Evolutionary conservation across 1,284 basidiomycete genomes (phyloP), one percentile per base, ranked within the genome.

Genomic region (Tetrapyrgos nigripes): DNA sequence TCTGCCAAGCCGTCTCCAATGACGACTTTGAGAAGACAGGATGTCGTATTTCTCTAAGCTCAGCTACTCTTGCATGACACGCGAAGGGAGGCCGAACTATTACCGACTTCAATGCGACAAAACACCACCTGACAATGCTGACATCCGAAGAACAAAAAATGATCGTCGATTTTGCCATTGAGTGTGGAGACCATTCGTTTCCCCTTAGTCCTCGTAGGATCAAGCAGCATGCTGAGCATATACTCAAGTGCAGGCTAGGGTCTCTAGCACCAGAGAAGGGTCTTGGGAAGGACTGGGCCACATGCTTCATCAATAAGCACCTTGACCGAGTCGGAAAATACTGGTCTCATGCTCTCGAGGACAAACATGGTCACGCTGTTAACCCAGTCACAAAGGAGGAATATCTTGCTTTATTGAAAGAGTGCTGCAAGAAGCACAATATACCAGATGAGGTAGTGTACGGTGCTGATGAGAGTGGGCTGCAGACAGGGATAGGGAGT

Each of bases 121-220:
- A n/a, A n/a, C n/a, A n/a, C 26, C 69, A 65, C 68, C n/a, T n/a
- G n/a, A n/a, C n/a, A n/a, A n/a, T n/a, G n/a, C 64, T 75, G 4
- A 55, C 53, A 3, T 29, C 40, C 1, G 66, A 53, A 13, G 75
- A 77, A 58, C 65, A 56, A 21, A 52, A 68, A 14, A 47, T 48
- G 2, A 61, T 77, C 8, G 58, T 77, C 29, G 44, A 65, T 0
- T 74, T 66, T 53, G 43, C 66, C 4, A 55, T 68, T 4, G 66
- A 70, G 37, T 23, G 62, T 13, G 71, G 66, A 8, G 49, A 62
- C 13, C 60, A 66, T 13, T 74, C 73, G 13, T 78, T 77, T 52
- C 75, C 75, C 1, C 64, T 76, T n/a, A 74, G 37, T 49, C 70
- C 26, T 47, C 19, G 35, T 44, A 37, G 31, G 17, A 21, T 58